Conservation (phyloP, 2,329 filamentous ascomycete species). For the Talaromyces sp. region DNA sequence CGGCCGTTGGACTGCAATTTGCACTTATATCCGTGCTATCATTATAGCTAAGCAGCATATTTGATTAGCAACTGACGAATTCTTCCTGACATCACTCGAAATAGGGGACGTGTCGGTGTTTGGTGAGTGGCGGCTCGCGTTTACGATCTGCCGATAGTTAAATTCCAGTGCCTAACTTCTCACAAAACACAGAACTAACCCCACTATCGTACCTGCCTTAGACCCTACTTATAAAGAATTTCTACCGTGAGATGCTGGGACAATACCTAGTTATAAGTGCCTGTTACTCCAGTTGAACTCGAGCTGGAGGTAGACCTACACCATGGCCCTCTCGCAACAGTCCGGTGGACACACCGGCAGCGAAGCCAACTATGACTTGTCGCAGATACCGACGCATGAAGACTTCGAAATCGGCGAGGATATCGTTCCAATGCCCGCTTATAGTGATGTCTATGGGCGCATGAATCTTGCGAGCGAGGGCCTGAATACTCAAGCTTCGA, state of each 20-base stretch:
- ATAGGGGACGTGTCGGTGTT: neutral
- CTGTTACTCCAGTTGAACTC: neutral
- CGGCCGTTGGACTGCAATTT: neutral
- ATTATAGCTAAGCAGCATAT: neutral
- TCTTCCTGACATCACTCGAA: neutral
- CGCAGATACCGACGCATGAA: slow-evolving; percentile 1
- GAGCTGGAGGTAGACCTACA: no score
- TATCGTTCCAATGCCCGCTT: slow-evolving; percentile 6
- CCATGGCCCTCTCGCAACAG: slow-evolving; percentile 3
- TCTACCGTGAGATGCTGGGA: neutral
- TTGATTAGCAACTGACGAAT: neutral
- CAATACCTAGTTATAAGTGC: no score
- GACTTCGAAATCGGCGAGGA: slow-evolving; percentile 9
- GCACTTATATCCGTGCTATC: neutral
- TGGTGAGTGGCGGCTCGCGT: neutral
- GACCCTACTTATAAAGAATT: neutral
- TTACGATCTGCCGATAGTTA: neutral
- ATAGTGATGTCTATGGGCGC: slow-evolving; percentile 12
- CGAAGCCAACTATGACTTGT: neutral
- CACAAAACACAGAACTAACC: neutral
- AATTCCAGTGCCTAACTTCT: neutral
- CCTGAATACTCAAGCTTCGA: slow-evolving; percentile 12
- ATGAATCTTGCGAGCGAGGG: slow-evolving; percentile 13
- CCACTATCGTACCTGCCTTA: neutral
- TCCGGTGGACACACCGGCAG: neutral